phyloP scores from a whole-genome alignment of 2,329 filamentous ascomycete genomes.

The Phialocephala subalpina region DNA sequence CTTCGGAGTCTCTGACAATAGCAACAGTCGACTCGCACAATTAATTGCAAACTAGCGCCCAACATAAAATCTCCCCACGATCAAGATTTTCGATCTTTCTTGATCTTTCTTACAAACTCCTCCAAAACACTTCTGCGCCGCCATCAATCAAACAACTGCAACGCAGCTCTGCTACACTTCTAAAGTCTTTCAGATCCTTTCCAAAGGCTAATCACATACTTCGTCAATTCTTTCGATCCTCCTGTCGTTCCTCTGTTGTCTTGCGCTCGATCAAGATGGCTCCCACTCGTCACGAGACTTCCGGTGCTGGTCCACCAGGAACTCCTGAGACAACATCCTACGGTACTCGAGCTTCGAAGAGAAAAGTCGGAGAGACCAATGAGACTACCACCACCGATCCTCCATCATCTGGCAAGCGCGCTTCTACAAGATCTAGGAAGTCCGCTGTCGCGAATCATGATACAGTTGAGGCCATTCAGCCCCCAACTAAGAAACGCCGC shows the following conservation, averaged over 20 bases:
- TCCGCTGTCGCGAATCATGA: constrained; percentile 25
- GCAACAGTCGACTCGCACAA: not conserved
- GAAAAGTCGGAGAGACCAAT: constrained; percentile 35
- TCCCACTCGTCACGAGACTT: constrained; percentile 36
- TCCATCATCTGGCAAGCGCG: constrained; percentile 24
- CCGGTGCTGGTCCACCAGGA: constrained; percentile 23
- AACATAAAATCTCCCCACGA: not conserved
- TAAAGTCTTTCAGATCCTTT: constrained; percentile 7
- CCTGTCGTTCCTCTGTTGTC: not conserved
- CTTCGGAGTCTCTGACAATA: not conserved
- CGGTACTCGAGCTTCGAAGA: constrained; percentile 35
- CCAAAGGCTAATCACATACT: not conserved
- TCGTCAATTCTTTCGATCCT: constrained; percentile 5
- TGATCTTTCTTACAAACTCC: not conserved
- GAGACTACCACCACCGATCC: not conserved
- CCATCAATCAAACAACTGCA: not conserved
- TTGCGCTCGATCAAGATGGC: constrained; percentile 28
- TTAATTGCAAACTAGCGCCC: not conserved
- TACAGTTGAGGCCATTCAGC: constrained; percentile 28
- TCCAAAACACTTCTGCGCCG: not conserved
- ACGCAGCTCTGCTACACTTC: constrained; percentile 6
- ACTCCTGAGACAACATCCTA: constrained; percentile 27
- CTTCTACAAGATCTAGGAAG: constrained; percentile 23
- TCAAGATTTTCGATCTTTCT: not conserved
- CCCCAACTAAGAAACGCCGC: constrained; percentile 33